Percentiles rank a stretch among this genome's conserved stretches.
phyloP scores from a whole-genome alignment of 306 rosid genomes.

The Lathyrus aphaca region DNA sequence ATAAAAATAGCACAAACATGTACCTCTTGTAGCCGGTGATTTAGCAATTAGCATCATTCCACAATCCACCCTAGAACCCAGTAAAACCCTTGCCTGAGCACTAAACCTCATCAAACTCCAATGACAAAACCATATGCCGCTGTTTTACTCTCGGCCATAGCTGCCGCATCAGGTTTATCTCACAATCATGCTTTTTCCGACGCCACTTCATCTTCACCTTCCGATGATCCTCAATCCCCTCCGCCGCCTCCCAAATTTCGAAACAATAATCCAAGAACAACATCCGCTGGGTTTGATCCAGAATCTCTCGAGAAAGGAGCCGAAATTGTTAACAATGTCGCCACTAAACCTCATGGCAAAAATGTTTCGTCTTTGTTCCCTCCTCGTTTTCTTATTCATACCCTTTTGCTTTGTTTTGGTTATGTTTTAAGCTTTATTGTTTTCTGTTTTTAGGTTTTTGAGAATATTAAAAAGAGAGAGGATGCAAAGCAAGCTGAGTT shows the following conservation, averaged over 20 bases:
- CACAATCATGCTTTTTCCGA: constrained; percentile 53
- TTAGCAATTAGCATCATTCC: no score
- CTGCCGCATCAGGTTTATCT: constrained; percentile 55
- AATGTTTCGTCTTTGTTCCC: constrained; percentile 51
- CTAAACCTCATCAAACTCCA: neutral
- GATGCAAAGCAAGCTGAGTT: constrained; percentile 76
- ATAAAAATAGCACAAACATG: no score
- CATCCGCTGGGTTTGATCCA: constrained; percentile 92
- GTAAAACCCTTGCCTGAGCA: neutral
- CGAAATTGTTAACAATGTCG: constrained; percentile 54
- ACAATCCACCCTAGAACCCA: neutral
- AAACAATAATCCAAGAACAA: constrained; percentile 78
- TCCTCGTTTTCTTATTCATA: neutral
- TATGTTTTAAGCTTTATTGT: neutral
- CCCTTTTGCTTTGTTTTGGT: neutral
- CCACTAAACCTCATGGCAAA: constrained; percentile 61
- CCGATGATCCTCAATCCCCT: constrained; percentile 39
- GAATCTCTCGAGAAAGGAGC: constrained; percentile 83
- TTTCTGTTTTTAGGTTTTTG: constrained; percentile 57
- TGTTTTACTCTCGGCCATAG: constrained; percentile 61
- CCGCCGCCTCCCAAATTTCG: constrained; percentile 58
- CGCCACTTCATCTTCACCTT: constrained; percentile 33
- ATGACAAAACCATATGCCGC: constrained; percentile 65
- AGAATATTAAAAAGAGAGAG: constrained; percentile 68
- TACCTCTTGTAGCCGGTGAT: no score